Evolutionary conservation across 2,329 filamentous ascomycete species (phyloP).

Genomic region (Fusarium musae): DNA sequence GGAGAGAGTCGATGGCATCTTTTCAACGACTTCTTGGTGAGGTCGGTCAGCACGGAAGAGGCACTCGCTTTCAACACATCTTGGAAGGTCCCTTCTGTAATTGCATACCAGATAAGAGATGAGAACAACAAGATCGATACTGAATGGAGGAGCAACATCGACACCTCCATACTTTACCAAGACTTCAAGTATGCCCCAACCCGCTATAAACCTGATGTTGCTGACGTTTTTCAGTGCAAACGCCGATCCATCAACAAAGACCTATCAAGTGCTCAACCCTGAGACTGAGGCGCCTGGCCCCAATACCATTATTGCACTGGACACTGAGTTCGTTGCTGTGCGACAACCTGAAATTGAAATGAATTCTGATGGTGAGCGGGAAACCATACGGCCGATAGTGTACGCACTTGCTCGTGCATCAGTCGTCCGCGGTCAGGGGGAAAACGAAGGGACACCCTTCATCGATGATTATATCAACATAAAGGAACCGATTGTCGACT

Average conservation of each 20-base stretch:
- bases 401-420: constrained; percentile 94
- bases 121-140: constrained; percentile 85
- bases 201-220: neutral
- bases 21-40: constrained; percentile 96
- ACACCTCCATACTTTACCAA: constrained; percentile 85
- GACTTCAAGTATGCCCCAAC: constrained; percentile 64
- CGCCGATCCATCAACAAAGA: constrained; percentile 56
- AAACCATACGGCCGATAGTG: constrained; percentile 90
- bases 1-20: constrained; percentile 85
- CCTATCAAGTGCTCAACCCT: constrained; percentile 68
- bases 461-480: constrained; percentile 98
- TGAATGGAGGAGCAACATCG: constrained; percentile 85
- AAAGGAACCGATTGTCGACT: constrained; percentile 91
- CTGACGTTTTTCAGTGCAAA: constrained; percentile 51
- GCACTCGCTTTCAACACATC: constrained; percentile 88
- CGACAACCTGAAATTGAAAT: constrained; percentile 96
- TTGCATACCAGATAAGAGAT: constrained; percentile 86
- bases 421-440: constrained; percentile 82
- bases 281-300: constrained; percentile 73
- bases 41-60: constrained; percentile 81
- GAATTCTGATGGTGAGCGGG: constrained; percentile 89
- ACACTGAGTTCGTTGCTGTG: constrained; percentile 95
- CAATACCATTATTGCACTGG: constrained; percentile 84
- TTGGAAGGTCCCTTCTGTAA: constrained; percentile 92
- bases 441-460: constrained; percentile 84